Percentiles rank a stretch among this genome's conserved stretches.
These are phyloP conservation scores for Penicillium longicatenatum DNA, from an alignment of 495 filamentous ascomycete genomes.

Conservation along the genomic window DNA sequence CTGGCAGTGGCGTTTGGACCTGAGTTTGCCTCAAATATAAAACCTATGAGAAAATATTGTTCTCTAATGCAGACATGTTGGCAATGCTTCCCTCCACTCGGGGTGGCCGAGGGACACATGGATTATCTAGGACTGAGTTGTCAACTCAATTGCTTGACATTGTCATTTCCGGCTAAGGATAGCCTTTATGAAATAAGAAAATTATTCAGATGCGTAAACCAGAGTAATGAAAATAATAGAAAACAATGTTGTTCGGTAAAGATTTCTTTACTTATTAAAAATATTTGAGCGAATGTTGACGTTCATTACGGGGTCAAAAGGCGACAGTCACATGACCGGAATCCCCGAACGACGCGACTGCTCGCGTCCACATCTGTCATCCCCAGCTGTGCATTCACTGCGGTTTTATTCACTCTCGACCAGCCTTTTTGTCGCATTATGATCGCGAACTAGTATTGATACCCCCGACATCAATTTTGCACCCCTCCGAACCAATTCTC, in stretches of 20 bases:
- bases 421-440: conserved; percentile 11
- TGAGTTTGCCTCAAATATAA: background rate
- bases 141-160: background rate
- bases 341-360: conserved; percentile 8
- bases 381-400: conserved; percentile 5
- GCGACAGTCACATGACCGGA: conserved; percentile 3
- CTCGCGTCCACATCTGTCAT: conserved; percentile 8
- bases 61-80: background rate
- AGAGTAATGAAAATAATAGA: background rate
- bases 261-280: background rate
- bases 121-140: background rate
- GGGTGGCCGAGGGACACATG: conserved; percentile 3
- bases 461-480: background rate
- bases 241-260: background rate
- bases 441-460: conserved; percentile 9
- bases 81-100: background rate
- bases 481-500: background rate
- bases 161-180: background rate
- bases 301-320: background rate
- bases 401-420: conserved; percentile 9
- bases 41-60: background rate
- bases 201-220: background rate
- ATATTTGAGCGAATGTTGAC: background rate
- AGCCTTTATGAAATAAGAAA: background rate
- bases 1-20: conserved; percentile 12